phyloP scores from a whole-genome alignment of 176 grass and related monocot species.

The Chrysopogon serrulatus region DNA sequence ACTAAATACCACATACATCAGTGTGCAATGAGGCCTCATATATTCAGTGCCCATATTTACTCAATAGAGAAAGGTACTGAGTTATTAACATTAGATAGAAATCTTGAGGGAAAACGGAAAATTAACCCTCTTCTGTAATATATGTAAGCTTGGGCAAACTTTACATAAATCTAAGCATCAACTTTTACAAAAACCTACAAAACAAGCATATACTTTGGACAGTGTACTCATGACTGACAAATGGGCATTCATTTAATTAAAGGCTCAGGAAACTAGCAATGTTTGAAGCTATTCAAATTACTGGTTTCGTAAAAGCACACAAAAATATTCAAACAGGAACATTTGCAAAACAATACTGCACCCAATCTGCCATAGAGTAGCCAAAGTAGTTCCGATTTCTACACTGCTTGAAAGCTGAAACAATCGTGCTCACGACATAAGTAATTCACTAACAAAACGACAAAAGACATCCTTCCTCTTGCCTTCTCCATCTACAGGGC shows the following conservation, averaged over 20 bases:
- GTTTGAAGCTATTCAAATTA: background rate
- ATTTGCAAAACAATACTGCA: background rate
- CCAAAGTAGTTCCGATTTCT: background rate
- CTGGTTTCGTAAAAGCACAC: background rate
- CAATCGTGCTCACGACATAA: background rate
- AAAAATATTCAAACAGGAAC: background rate
- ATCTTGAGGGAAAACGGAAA: background rate
- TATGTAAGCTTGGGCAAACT: background rate
- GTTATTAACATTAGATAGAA: background rate
- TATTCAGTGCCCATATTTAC: background rate
- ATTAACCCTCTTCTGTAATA: background rate
- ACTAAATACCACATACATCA: background rate
- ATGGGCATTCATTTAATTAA: background rate
- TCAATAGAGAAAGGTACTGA: background rate
- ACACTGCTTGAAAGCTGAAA: background rate
- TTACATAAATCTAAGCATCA: background rate
- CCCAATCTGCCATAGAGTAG: background rate
- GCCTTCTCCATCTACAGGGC: background rate
- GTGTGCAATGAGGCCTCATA: too few species aligned
- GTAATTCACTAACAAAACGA: conserved; percentile 6
- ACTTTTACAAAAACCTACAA: background rate
- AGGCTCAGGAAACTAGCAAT: background rate
- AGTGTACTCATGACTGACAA: background rate
- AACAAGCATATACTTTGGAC: background rate
- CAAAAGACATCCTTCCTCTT: background rate